phyloP scores from a whole-genome alignment of 306 rosid genomes.

The Quercus aquifolioides region DNA sequence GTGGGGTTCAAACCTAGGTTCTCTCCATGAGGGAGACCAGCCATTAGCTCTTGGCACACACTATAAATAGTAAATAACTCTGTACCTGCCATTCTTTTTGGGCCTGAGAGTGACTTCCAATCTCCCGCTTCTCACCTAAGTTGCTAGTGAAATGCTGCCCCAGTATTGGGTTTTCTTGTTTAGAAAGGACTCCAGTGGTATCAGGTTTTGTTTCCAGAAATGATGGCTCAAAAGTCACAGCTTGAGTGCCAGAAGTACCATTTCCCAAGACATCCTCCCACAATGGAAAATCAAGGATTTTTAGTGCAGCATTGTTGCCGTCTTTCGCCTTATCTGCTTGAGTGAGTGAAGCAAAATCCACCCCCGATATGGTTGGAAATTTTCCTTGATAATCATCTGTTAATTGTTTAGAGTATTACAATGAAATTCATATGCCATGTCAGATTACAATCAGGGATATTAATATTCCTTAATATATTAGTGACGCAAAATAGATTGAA shows the following conservation, averaged over 20 bases:
- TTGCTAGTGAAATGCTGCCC: constrained; percentile 32
- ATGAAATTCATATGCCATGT: constrained; percentile 10
- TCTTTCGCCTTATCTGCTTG: constrained; percentile 38
- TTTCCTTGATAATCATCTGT: constrained; percentile 54
- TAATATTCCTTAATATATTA: background rate
- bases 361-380: constrained; percentile 33
- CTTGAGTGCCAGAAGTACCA: constrained; percentile 28
- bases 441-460: constrained; percentile 4
- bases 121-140: constrained; percentile 27
- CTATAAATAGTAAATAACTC: background rate
- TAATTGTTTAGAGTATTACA: constrained; percentile 13
- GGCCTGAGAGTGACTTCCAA: constrained; percentile 32
- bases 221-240: constrained; percentile 43
- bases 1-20: too few relatives aligned
- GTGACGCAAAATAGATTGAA: background rate
- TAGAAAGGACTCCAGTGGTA: constrained; percentile 31
- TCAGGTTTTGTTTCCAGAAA: constrained; percentile 36
- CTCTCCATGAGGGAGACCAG: too few relatives aligned
- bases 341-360: constrained; percentile 36
- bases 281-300: constrained; percentile 26
- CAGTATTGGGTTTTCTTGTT: constrained; percentile 41
- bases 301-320: constrained; percentile 31
- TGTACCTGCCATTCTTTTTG: constrained; percentile 66
- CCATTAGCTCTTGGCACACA: too few relatives aligned
- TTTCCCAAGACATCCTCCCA: constrained; percentile 49